Evolutionary conservation across 768 basidiomycete genomes (phyloP).

Genomic region (Mycena sanguinolenta): DNA sequence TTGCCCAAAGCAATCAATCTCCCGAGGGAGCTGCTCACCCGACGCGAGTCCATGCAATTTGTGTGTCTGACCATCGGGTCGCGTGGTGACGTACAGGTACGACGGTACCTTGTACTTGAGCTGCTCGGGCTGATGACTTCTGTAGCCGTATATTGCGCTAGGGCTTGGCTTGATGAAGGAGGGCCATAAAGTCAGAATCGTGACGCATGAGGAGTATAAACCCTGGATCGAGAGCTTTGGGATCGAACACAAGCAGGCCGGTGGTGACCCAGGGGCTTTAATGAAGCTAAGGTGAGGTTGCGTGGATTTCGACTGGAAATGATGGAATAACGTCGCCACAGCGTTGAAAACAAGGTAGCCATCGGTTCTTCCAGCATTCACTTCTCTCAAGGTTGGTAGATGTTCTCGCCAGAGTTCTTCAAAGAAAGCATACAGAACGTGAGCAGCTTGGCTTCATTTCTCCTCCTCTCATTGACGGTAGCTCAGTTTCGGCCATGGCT

Average conservation of each 20-base stretch:
- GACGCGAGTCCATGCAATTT: slow-evolving; percentile 61
- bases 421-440: slow-evolving; percentile 70
- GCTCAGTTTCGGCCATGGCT: slow-evolving; percentile 73
- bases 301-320: neutral
- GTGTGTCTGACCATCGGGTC: slow-evolving; percentile 76
- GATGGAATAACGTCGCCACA: neutral
- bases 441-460: slow-evolving; percentile 36
- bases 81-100: slow-evolving; percentile 76
- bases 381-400: slow-evolving; percentile 45
- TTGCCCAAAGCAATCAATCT: slow-evolving; percentile 65
- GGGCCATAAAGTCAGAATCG: slow-evolving; percentile 68
- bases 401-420: slow-evolving; percentile 83
- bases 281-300: slow-evolving; percentile 67
- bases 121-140: no score
- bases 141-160: slow-evolving; percentile 71
- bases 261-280: slow-evolving; percentile 76
- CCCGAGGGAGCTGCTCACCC: slow-evolving; percentile 51
- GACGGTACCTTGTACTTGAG: no score
- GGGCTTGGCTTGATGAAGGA: slow-evolving; percentile 62
- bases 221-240: slow-evolving; percentile 73
- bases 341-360: slow-evolving; percentile 55
- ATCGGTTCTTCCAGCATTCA: neutral
- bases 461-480: neutral
- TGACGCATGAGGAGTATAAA: slow-evolving; percentile 68
- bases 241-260: slow-evolving; percentile 70